Base-by-base conservation (phyloP, 2,329 filamentous ascomycete genomes). In the Penicillium verrucosum region DNA sequence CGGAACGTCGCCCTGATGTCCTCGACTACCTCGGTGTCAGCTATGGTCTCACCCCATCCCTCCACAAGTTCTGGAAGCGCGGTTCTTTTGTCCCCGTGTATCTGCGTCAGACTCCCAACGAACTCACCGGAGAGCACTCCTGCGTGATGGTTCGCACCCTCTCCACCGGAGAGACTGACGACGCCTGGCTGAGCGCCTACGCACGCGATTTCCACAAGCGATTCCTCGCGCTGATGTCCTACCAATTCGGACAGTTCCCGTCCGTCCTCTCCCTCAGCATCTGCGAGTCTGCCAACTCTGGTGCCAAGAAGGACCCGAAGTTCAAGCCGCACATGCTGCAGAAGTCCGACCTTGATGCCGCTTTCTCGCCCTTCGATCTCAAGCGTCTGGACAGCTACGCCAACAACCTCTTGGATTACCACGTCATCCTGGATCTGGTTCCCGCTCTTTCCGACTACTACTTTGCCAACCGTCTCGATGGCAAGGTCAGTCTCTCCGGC, bases 51-150 rank as follows among this genome's bases (percentile, higher is more conserved):
- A 99, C 94, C 0, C 82, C 87, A 38, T 82, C 85, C 14, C 85
- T 99, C 14, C 94, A 96, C 78, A 95, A 90, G 70, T 99, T 99
- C 81, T 99, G 94, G 94, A 96, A 97, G 77, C 88, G 89, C 36
- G 85, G 89, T 16, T 81, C 81, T 0, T 99, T 97, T 72, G 85
- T 87, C 2, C 94, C 94, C 0, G 90, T 99, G 0, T 99, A 99
- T 69, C 82, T 99, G 14, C 85, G 94, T 34, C 94, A 99, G 78
- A 99, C 95, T 2, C 82, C 94, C 50, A 99, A 97, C 71, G 94
- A 97, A 56, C 81, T 99, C 44, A 99, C 95, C 0, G 94, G 94
- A 54, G 94, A 99, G 75, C 94, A 99, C 73, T 96, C 94, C 0
- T 97, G 92, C 71, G 93, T 99, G 29, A 99, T 99, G 95, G 82